Percentiles rank a stretch among this genome's conserved stretches.
Conservation (phyloP, 164 flowering plant genomes). For the Hamamelis virginiana region DNA sequence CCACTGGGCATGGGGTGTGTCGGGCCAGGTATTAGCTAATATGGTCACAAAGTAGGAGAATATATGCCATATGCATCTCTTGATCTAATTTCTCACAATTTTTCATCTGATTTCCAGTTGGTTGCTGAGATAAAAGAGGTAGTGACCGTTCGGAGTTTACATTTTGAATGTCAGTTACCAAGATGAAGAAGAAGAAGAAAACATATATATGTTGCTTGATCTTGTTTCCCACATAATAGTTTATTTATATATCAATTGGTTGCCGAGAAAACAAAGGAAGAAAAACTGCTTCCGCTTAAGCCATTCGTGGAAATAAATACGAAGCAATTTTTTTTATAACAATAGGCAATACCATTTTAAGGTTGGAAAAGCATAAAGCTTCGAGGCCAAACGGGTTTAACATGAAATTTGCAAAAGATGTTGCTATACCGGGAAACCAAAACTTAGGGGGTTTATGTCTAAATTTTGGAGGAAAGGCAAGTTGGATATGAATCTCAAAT, state of each 20-base stretch:
- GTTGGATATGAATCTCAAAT: not conserved
- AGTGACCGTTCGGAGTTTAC: not conserved
- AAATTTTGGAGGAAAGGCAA: not conserved
- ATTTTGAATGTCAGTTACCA: not conserved
- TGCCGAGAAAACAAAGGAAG: no score
- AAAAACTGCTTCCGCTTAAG: no score
- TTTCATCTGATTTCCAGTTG: not conserved
- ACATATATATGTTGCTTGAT: no score
- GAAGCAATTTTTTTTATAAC: no score
- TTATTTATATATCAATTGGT: no score
- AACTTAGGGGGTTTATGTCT: not conserved
- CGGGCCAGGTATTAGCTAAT: not conserved
- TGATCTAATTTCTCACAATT: not conserved
- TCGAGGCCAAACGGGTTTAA: no score
- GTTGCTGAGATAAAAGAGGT: not conserved
- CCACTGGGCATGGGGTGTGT: not conserved
- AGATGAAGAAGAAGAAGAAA: no score
- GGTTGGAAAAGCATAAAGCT: no score
- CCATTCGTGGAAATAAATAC: no score
- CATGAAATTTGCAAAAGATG: not conserved
- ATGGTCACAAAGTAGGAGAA: no score
- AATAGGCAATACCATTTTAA: no score
- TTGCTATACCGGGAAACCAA: not conserved
- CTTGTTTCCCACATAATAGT: no score
- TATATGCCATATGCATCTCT: not conserved